Conservation (phyloP, 75 land plant species). For the Azolla pinnata region DNA sequence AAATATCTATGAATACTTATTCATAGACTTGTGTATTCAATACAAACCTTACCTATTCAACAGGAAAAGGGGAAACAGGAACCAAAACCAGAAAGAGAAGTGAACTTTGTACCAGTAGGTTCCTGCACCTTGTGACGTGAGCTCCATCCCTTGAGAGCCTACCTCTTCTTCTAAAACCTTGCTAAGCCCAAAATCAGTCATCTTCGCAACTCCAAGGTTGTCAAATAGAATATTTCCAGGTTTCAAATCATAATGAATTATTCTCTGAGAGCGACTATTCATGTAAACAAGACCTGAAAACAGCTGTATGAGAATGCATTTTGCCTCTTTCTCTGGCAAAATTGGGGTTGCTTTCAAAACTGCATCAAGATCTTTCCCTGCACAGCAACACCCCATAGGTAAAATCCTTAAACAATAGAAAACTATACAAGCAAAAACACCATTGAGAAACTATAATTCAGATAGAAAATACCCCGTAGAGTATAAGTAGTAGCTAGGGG, state of each 20-base stretch:
- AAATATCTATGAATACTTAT: too few species aligned
- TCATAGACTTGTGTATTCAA: too few species aligned
- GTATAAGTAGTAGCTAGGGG: too few species aligned
- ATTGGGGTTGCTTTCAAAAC: conserved; percentile 79
- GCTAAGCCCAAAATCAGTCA: conserved; percentile 97
- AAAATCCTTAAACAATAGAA: too few species aligned
- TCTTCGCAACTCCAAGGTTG: conserved; percentile 85
- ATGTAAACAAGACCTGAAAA: conserved; percentile 92
- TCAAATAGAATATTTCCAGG: conserved; percentile 97
- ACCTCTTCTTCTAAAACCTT: conserved; percentile 92
- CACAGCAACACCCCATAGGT: too few species aligned
- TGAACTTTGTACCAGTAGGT: conserved; percentile 62
- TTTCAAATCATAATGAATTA: conserved; percentile 94
- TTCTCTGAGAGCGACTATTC: conserved; percentile 80
- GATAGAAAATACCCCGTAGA: too few species aligned
- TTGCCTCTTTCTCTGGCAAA: conserved; percentile 84
- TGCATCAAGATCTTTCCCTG: conserved; percentile 97
- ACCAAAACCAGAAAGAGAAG: conserved; percentile 1
- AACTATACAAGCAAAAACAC: too few species aligned
- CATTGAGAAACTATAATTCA: too few species aligned
- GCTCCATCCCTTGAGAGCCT: conserved; percentile 98
- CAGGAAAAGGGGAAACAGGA: conserved; percentile 1
- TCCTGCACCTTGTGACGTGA: conserved; percentile 97
- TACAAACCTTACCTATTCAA: too few species aligned
- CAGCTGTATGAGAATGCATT: conserved; percentile 82